Conservation (phyloP, 768 basidiomycete genomes). For the Russula vinacea region DNA sequence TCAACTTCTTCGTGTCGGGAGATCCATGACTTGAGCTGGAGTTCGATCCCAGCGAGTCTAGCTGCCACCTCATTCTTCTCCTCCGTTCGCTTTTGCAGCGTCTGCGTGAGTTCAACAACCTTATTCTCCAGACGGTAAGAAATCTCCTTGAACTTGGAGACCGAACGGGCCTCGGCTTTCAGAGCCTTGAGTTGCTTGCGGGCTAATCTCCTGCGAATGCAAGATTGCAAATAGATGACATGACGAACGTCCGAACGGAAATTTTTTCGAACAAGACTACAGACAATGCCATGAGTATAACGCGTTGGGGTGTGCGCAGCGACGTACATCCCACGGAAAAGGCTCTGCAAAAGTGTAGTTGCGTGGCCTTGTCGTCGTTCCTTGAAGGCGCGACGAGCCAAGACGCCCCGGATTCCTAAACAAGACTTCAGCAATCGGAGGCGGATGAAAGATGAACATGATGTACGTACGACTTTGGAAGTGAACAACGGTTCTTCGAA, state of each 20-base stretch:
- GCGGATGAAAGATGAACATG: conserved; percentile 1
- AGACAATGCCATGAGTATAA: conserved; percentile 13
- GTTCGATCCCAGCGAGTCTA: conserved; percentile 76
- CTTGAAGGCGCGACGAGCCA: conserved; percentile 58
- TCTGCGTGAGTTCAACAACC: conserved; percentile 96
- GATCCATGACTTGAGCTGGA: conserved; percentile 81
- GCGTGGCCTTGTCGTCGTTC: conserved; percentile 57
- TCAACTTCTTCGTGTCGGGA: conserved; percentile 87
- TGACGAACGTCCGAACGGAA: conserved; percentile 61
- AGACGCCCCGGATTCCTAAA: conserved; percentile 70
- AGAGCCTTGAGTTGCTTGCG: conserved; percentile 80
- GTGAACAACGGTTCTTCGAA: conserved; percentile 58
- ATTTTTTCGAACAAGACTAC: conserved; percentile 52
- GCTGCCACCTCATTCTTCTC: conserved; percentile 86
- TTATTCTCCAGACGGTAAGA: conserved; percentile 98
- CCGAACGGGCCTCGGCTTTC: conserved; percentile 90
- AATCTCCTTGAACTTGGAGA: conserved; percentile 97
- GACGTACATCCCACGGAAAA: conserved; percentile 86
- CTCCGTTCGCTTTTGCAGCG: conserved; percentile 80
- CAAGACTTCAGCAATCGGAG: conserved; percentile 20
- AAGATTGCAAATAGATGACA: conserved; percentile 87
- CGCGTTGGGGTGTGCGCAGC: neutral
- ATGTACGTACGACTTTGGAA: conserved; percentile 82
- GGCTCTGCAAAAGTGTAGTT: conserved; percentile 71
- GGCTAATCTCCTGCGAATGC: conserved; percentile 84